These are phyloP conservation scores for Globisporangium solare DNA, from an alignment of 352 stramenopile genomes.

Conservation along the genomic window DNA sequence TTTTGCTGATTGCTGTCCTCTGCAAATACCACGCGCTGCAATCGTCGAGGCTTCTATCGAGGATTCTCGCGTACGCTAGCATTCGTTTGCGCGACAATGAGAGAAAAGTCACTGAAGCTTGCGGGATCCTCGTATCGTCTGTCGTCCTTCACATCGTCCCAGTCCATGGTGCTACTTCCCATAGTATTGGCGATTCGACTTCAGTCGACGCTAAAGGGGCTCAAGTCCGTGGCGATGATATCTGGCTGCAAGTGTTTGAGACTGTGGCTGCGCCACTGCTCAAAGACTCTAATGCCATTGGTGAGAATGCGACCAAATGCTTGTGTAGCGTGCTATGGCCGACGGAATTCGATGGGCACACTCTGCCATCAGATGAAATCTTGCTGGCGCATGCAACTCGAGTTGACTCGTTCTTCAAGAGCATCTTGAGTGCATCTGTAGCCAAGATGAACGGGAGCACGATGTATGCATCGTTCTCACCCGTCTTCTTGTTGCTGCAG, in stretches of 20 bases:
- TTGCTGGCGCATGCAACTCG: constrained; percentile 28
- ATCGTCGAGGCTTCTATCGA: constrained; percentile 31
- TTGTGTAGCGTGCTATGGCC: constrained; percentile 41
- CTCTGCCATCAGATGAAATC: constrained; percentile 20
- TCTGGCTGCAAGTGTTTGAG: constrained; percentile 20
- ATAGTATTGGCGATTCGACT: not conserved
- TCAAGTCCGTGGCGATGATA: not conserved
- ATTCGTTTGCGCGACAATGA: constrained; percentile 56
- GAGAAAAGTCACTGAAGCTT: constrained; percentile 46
- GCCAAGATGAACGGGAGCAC: constrained; percentile 46
- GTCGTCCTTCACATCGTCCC: constrained; percentile 48
- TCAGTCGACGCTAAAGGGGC: not conserved
- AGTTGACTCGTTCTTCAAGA: constrained; percentile 32
- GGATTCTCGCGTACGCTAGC: constrained; percentile 37
- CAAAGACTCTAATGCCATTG: constrained; percentile 37
- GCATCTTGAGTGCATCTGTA: constrained; percentile 27
- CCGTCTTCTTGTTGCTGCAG: constrained; percentile 43
- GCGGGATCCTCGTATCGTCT: constrained; percentile 41
- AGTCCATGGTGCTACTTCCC: constrained; percentile 8
- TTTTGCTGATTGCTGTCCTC: constrained; percentile 49
- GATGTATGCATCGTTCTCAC: constrained; percentile 35
- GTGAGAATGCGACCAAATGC: constrained; percentile 43
- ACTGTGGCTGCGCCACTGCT: constrained; percentile 29
- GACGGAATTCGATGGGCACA: constrained; percentile 49
- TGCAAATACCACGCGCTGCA: constrained; percentile 39